Evolutionary conservation across 2,329 filamentous ascomycete genomes (phyloP).

Genomic region (Scytalidium sp.): DNA sequence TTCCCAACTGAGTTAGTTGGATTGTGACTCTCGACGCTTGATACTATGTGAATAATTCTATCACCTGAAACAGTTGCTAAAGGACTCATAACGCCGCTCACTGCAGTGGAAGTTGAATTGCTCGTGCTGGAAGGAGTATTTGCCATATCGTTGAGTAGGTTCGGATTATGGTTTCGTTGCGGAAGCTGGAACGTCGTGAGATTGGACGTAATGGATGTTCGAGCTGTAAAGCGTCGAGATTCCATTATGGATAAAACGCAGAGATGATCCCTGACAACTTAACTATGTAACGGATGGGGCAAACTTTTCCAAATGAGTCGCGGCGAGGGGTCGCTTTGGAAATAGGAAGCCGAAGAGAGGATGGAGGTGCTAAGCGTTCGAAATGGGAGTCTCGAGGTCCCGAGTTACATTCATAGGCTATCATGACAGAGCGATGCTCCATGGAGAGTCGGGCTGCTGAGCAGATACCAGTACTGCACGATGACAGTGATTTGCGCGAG

Average conservation of each 20-base stretch:
- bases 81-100: slow-evolving; percentile 38
- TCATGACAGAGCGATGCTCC: too few species aligned
- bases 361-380: neutral
- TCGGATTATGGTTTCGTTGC: slow-evolving; percentile 51
- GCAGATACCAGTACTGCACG: neutral
- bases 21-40: slow-evolving; percentile 58
- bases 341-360: too few species aligned
- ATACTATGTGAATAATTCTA: slow-evolving; percentile 58
- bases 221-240: slow-evolving; percentile 65
- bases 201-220: slow-evolving; percentile 66
- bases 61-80: slow-evolving; percentile 50
- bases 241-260: slow-evolving; percentile 42
- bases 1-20: slow-evolving; percentile 54
- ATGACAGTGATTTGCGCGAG: neutral
- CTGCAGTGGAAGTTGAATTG: slow-evolving; percentile 31
- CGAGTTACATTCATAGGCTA: too few species aligned
- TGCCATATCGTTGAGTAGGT: slow-evolving; percentile 47
- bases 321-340: neutral
- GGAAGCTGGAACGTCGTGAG: slow-evolving; percentile 69
- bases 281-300: slow-evolving; percentile 1
- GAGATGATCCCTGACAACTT: slow-evolving; percentile 22
- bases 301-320: neutral
- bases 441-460: neutral
- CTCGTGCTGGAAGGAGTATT: slow-evolving; percentile 41
- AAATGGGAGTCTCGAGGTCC: neutral